These are phyloP conservation scores for Orobanche coerulescens DNA, from an alignment of 257 asterid genomes.

Conservation along the genomic window DNA sequence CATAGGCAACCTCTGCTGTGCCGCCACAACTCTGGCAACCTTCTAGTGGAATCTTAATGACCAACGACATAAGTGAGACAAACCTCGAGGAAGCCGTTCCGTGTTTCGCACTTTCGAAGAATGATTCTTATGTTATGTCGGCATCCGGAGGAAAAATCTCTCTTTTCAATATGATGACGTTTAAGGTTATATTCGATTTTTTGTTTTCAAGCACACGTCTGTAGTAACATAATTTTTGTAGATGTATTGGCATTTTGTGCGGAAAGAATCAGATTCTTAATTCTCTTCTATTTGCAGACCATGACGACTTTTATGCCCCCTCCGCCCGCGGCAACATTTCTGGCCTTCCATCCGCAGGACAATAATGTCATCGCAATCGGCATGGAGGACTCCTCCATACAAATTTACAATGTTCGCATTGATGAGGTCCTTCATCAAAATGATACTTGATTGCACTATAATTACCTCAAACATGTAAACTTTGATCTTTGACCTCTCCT, in stretches of 20 bases:
- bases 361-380: slow-evolving; percentile 64
- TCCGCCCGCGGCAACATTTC: slow-evolving; percentile 61
- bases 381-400: slow-evolving; percentile 62
- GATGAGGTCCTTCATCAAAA: slow-evolving; percentile 38
- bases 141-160: slow-evolving; percentile 74
- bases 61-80: slow-evolving; percentile 50
- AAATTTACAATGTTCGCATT: slow-evolving; percentile 43
- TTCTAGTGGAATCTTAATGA: slow-evolving; percentile 52
- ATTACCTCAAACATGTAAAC: background rate
- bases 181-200: slow-evolving; percentile 37
- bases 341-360: slow-evolving; percentile 64
- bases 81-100: slow-evolving; percentile 59
- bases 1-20: slow-evolving; percentile 45
- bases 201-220: background rate
- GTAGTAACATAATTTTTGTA: background rate
- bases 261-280: background rate
- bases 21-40: slow-evolving; percentile 68
- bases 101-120: slow-evolving; percentile 67
- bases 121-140: slow-evolving; percentile 55
- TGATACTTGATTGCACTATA: slow-evolving; percentile 1
- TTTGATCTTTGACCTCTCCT: background rate
- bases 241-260: background rate
- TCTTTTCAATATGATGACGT: slow-evolving; percentile 52
- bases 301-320: slow-evolving; percentile 60
- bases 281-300: slow-evolving; percentile 36